Evolutionary conservation across 495 filamentous ascomycete species (phyloP).

Genomic region (Penicillium bovifimosum): DNA sequence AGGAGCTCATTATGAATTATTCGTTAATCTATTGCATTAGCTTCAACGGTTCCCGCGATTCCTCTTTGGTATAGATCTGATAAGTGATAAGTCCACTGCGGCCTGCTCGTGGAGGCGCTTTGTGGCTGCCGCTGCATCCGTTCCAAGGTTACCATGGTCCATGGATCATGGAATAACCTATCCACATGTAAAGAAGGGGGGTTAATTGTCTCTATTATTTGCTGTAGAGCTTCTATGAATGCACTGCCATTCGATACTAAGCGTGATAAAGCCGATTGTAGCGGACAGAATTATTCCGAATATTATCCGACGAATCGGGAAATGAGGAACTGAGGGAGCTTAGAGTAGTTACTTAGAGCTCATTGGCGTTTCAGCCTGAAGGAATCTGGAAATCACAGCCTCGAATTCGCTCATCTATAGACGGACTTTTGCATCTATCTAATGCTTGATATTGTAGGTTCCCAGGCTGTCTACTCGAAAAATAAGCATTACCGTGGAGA

Average conservation of each 20-base stretch:
- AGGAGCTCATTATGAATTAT: no score
- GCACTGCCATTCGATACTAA: no score
- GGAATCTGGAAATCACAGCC: neutral
- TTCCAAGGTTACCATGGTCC: neutral
- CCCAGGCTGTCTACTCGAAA: neutral
- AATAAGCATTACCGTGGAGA: slow-evolving; percentile 3
- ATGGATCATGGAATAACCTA: no score
- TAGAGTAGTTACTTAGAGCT: no score
- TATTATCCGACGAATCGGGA: slow-evolving; percentile 1
- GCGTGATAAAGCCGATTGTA: neutral
- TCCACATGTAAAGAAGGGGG: no score
- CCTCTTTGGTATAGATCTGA: neutral
- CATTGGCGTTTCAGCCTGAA: slow-evolving; percentile 18
- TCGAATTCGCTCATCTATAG: neutral
- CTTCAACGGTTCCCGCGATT: neutral
- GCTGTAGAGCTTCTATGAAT: no score
- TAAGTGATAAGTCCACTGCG: neutral
- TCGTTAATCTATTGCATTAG: neutral
- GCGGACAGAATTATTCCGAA: neutral
- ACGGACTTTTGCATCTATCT: no score
- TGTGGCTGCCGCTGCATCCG: neutral
- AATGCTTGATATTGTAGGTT: no score
- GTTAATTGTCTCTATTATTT: no score
- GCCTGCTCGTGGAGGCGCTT: no score
- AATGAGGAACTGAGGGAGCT: slow-evolving; percentile 17